Base-by-base conservation (phyloP, 2,329 filamentous ascomycete species). In the Fusarium sp. region DNA sequence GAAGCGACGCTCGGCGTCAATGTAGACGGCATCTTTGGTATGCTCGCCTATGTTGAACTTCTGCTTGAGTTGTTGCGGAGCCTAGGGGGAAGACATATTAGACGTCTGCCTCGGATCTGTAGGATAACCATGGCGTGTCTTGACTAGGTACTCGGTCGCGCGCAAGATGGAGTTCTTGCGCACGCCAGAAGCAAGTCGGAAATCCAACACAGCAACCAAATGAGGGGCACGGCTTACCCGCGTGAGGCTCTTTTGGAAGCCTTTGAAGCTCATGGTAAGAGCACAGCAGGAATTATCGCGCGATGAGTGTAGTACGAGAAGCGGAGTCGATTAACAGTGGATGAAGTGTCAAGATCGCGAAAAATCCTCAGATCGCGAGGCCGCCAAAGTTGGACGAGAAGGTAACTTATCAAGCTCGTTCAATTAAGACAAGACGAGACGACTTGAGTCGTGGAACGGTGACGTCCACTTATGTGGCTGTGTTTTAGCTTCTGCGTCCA, bases 11-110 rank as follows among this genome's bases (percentile, higher is more conserved):
- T 99, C 96, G 68, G 96, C 93, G 80, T 99, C 96, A 67, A 92
- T 90, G 80, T 97, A 99, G 75, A 99, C 91, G 47, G 93, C 85
- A 83, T 99, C 96, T 79, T 98, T 97, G 72, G 94, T 96, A 78
- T 95, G 88, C 74, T 98, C 96, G 79, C 96, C 96, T 73, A 98
- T 89, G 78, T 97, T 98, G 85, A 99, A 97, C 75, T 89, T 93
- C 75, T 90, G 85, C 80, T 94, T 96, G 84, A 99, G 87, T 75
- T 90, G 90, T 86, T 99, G 96, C 72, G 96, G 96, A 77, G 95
- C 91, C 93, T 89, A 58, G 14, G 33, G 39, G 22, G 7, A 19
- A 33, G 26, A 24, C 19, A 13, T 40, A 43, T 70, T 13, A 70
- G 63, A 22, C 26, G 11, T 56, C 26, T 32, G 32, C 41, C 26